These are phyloP conservation scores for Coemansia javaensis DNA, from an alignment of 192 early-diverging fungal genomes.

Conservation along the genomic window DNA sequence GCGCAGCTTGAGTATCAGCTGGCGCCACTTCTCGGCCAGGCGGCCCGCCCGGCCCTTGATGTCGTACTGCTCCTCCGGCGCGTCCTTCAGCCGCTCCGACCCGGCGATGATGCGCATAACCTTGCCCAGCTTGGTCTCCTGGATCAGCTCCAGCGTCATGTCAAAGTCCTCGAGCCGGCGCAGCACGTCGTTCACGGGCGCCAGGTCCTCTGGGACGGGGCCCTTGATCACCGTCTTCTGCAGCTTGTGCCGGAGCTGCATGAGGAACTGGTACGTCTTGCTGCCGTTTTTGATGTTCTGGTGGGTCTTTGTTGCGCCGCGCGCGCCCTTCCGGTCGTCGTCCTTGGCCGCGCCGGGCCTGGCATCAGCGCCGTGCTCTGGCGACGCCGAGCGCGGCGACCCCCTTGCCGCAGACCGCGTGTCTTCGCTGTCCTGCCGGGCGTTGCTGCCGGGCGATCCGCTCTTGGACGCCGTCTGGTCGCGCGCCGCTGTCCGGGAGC, in stretches of 20 bases:
- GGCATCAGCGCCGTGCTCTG: conserved; percentile 6
- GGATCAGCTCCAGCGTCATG: conserved; percentile 46
- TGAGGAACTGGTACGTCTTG: conserved; percentile 35
- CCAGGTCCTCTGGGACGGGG: conserved; percentile 27
- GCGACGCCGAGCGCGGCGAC: conserved; percentile 36
- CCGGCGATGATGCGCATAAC: conserved; percentile 47
- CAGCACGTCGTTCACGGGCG: conserved; percentile 36
- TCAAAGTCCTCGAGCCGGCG: conserved; percentile 45
- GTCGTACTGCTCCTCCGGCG: conserved; percentile 37
- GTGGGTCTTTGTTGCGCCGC: conserved; percentile 21
- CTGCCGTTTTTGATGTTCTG: conserved; percentile 21
- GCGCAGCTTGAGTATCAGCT: conserved; percentile 29
- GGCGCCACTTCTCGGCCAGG: conserved; percentile 44
- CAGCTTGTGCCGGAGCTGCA: conserved; percentile 48
- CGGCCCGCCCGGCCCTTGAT: conserved; percentile 44
- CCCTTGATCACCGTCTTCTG: conserved; percentile 51
- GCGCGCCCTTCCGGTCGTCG: conserved; percentile 23
- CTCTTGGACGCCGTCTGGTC: conserved; percentile 5
- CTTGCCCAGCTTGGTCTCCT: conserved; percentile 50
- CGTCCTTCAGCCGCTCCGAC: conserved; percentile 26
- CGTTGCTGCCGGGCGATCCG: conserved; percentile 12
- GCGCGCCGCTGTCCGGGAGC: conserved; percentile 28
- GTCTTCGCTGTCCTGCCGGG: conserved; percentile 24
- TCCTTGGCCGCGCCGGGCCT: conserved; percentile 11
- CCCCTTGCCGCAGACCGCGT: conserved; percentile 25